Base-by-base conservation (phyloP, 2,329 filamentous ascomycete genomes). In the Aphanocladium album region DNA sequence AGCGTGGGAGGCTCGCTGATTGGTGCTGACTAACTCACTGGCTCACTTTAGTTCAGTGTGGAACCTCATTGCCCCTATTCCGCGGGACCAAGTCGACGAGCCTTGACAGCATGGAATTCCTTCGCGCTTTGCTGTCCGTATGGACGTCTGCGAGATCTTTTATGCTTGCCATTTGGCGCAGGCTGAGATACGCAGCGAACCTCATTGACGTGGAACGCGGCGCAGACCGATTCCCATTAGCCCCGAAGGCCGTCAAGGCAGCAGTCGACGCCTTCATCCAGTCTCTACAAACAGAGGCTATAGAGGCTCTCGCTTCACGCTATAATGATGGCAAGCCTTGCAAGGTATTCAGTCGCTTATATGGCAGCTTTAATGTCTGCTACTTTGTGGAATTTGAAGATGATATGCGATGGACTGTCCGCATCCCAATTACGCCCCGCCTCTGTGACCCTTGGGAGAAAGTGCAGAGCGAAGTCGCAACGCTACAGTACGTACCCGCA, bases 401-500 rank as follows among this genome's bases (percentile, higher is more conserved):
- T 2, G 56, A 41, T 7, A 43, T 55, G 6, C 39, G 60, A 12
- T 68, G 67, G 67, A 56, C 68, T 41, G 64, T 70, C 5, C 65
- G 67, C 35, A 25, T 71, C 37, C 68, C 67, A 1, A 65, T 69
- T 16, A 64, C 64, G 47, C 63, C 69, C 1, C 52, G 60, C 19
- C 21, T 69, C 12, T 39, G 62, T 7, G 60, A 68, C 53, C 49
- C 64, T 11, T 69, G 66, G 68, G 59, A 62, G 21, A 71, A 71
- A 58, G 27, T 71, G 21, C 53, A 64, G 49, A 70, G 67, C 41
- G 68, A 71, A 52, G 67, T 70, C 14, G 56, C 65, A 1, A 70
- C 68, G 2, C 62, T 70, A 23, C 57, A 64, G 66, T 67, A 53
- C 37, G 59, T 57, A n/a, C 27, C 16, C 6, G 11, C 17, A 50